Evolutionary conservation across 1,139 yeast genomes (phyloP), one percentile per base, ranked within the genome.

Genomic region (Saccharomyces hybrid): DNA sequence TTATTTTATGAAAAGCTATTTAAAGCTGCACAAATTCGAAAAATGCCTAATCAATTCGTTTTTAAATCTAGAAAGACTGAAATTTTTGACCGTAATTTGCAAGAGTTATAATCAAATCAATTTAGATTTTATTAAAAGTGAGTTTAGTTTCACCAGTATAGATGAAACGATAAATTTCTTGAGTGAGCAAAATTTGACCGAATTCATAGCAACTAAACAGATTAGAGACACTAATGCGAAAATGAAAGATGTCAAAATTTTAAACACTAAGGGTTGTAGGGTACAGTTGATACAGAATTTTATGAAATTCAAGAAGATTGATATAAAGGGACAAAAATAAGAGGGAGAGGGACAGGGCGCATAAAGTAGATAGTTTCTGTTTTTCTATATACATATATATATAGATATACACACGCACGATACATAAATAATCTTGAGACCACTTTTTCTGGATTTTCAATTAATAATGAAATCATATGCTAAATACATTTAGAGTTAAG

Each of bases 321-420:
- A 91, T 67, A 90, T 91, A 58, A 91, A 90, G 73, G 97, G 98
- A 0, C 97, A 91, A 69, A 78, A 86, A 19, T 87, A 68, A 66
- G 9, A 14, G n/a, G n/a, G 14, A 14, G 32, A 24, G 26, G 19
- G n/a, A 8, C 7, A 24, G 31, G 12, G 14, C 11, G 12, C 34
- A n/a, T 16, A 47, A 21, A 29, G 5, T 11, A 47, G n/a, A 24
- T 34, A 26, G 28, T 12, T 28, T 29, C 16, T 12, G 27, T 16
- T 19, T 48, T 48, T 31, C 24, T 29, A 31, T 16, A 49, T 28
- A 24, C 8, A 46, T 46, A 46, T 14, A 27, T 47, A 28, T 26
- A 26, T 46, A 14, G 12, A 46, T 3, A 27, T 12, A n/a, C n/a
- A n/a, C n/a, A n/a, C n/a, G n/a, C n/a, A n/a, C n/a, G 19, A 38